A percentile compares a stretch with the other conserved stretches of the same genome.
phyloP scores from a whole-genome alignment of 148 eudicot species.

The Drosera capensis region DNA sequence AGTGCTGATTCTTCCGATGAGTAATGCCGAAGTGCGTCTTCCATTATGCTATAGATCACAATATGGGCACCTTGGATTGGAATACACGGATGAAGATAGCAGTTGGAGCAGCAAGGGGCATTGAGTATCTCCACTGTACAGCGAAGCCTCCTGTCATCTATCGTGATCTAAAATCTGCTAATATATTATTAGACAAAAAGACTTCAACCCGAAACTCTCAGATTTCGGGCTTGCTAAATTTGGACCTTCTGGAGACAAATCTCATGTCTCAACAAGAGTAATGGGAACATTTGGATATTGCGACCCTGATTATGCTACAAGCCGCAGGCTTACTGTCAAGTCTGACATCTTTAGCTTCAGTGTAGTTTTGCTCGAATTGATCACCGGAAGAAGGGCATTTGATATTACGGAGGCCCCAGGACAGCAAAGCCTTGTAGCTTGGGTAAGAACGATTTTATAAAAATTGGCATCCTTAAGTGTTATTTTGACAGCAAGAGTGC shows the following conservation, averaged over 20 bases:
- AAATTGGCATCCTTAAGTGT: too few relatives aligned
- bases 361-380: constrained; percentile 66
- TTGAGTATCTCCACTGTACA: constrained; percentile 59
- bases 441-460: constrained; percentile 45
- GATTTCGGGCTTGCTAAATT: constrained; percentile 92
- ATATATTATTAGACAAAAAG: constrained; percentile 60
- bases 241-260: constrained; percentile 69
- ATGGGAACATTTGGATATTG: constrained; percentile 94
- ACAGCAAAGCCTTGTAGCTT: constrained; percentile 50
- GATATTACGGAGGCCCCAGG: constrained; percentile 26
- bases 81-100: constrained; percentile 68
- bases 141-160: constrained; percentile 93
- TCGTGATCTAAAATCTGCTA: constrained; percentile 80
- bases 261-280: constrained; percentile 81
- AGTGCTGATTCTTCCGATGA: neutral
- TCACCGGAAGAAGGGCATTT: constrained; percentile 60
- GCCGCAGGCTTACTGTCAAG: constrained; percentile 59
- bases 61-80: constrained; percentile 40
- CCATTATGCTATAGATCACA: constrained; percentile 13
- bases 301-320: constrained; percentile 87
- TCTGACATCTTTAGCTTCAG: constrained; percentile 88
- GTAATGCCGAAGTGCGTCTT: neutral
- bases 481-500: too few relatives aligned
- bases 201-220: constrained; percentile 62
- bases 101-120: constrained; percentile 72